These are phyloP conservation scores for Sporothrix inflata DNA, from an alignment of 2,329 filamentous ascomycete genomes.

Conservation along the genomic window DNA sequence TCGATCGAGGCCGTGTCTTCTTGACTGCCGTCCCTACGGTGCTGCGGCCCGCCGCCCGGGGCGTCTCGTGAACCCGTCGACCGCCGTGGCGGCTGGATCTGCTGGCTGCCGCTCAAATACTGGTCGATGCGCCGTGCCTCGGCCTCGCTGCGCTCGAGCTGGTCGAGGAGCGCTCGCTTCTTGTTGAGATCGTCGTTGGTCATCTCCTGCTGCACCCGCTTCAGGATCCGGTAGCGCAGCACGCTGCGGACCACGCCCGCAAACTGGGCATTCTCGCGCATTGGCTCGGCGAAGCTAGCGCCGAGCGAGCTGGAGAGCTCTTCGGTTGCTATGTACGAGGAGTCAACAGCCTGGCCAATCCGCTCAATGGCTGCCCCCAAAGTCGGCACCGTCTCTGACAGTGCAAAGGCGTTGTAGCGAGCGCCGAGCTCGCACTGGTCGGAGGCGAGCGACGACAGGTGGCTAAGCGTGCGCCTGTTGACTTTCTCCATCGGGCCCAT, in stretches of 20 bases:
- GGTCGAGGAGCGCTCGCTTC: slow-evolving; percentile 79
- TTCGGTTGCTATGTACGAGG: slow-evolving; percentile 93
- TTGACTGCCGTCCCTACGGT: slow-evolving; percentile 59
- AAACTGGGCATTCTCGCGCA: slow-evolving; percentile 97
- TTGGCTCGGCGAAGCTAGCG: slow-evolving; percentile 93
- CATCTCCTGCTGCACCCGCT: slow-evolving; percentile 96
- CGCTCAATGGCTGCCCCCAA: slow-evolving; percentile 92
- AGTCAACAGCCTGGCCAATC: slow-evolving; percentile 90
- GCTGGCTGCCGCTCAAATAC: slow-evolving; percentile 77
- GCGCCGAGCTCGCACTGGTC: slow-evolving; percentile 93
- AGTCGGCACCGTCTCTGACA: slow-evolving; percentile 87
- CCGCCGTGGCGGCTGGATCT: slow-evolving; percentile 65
- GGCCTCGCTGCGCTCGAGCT: slow-evolving; percentile 88
- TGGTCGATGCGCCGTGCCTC: slow-evolving; percentile 94
- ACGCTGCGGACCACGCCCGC: slow-evolving; percentile 90
- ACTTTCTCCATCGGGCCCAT: slow-evolving; percentile 97
- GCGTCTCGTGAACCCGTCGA: slow-evolving; percentile 65
- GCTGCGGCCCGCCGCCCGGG: slow-evolving; percentile 34
- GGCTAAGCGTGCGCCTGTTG: slow-evolving; percentile 84
- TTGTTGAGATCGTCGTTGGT: slow-evolving; percentile 90
- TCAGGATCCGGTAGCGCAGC: slow-evolving; percentile 85
- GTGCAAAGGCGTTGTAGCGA: slow-evolving; percentile 94
- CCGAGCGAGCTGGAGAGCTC: slow-evolving; percentile 87
- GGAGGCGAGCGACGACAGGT: slow-evolving; percentile 79
- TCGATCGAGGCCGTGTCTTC: slow-evolving; percentile 91